Conservation (phyloP, 2,329 filamentous ascomycete genomes). For the Colletotrichum spaethianum region DNA sequence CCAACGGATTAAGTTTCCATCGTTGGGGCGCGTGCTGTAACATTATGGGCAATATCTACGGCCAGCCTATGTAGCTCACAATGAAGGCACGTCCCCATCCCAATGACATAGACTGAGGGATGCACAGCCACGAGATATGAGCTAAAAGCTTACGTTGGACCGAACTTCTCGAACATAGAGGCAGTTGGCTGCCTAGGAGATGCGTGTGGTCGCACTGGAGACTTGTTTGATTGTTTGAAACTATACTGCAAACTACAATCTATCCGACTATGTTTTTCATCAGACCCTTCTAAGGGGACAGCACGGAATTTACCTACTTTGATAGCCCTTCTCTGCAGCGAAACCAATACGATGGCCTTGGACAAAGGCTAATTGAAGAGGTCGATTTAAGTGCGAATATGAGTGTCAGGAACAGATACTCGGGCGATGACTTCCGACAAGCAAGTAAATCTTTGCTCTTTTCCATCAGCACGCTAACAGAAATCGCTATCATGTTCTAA, state of each 20-base stretch:
- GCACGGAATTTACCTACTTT: too few relatives aligned
- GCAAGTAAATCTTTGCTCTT: background rate
- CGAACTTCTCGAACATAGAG: background rate
- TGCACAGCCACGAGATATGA: background rate
- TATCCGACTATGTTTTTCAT: too few relatives aligned
- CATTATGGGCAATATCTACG: background rate
- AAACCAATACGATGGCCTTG: too few relatives aligned
- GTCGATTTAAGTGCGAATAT: background rate
- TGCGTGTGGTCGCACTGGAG: too few relatives aligned
- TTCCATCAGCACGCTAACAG: background rate
- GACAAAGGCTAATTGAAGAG: background rate
- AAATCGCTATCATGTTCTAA: too few relatives aligned
- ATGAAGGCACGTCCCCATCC: background rate
- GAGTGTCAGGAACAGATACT: background rate
- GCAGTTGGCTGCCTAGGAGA: background rate
- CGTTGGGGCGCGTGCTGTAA: background rate
- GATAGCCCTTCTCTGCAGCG: too few relatives aligned
- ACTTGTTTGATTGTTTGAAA: background rate
- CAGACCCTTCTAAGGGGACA: too few relatives aligned
- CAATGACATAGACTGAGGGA: background rate
- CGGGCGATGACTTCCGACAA: too few relatives aligned
- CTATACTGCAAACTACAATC: background rate
- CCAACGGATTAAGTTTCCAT: background rate
- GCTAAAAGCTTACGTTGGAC: background rate
- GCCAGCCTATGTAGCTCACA: background rate